Conservation (phyloP, 257 asterid species). For the Petunia axillaris region DNA sequence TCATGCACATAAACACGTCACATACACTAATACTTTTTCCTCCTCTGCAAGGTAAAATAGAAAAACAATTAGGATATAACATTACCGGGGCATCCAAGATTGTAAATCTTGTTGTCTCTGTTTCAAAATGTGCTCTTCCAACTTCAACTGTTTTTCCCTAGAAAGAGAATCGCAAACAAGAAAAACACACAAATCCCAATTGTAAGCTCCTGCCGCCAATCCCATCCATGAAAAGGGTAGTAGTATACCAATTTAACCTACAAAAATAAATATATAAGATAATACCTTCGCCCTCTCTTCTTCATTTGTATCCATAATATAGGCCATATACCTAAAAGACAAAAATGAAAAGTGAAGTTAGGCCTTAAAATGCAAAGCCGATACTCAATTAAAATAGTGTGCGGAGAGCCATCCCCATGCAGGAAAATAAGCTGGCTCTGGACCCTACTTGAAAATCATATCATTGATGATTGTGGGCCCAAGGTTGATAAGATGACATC, state of each 20-base stretch:
- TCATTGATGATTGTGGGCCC: too few relatives aligned
- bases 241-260: neutral
- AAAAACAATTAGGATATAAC: slow-evolving; percentile 15
- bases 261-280: neutral
- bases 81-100: slow-evolving; percentile 97
- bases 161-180: slow-evolving; percentile 8
- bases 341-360: neutral
- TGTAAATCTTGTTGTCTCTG: slow-evolving; percentile 89
- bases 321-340: slow-evolving; percentile 89
- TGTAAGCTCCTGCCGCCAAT: neutral
- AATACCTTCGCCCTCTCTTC: slow-evolving; percentile 96
- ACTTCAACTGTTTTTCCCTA: slow-evolving; percentile 98
- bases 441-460: too few relatives aligned
- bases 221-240: neutral
- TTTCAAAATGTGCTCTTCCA: slow-evolving; percentile 96
- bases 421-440: too few relatives aligned
- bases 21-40: neutral
- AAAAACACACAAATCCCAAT: slow-evolving; percentile 21
- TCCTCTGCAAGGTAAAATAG: neutral
- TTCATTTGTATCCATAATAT: slow-evolving; percentile 98
- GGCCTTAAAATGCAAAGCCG: too few relatives aligned
- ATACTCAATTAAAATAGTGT: too few relatives aligned
- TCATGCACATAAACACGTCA: neutral
- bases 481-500: too few relatives aligned
- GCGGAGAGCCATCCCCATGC: too few relatives aligned